Conservation (phyloP, 495 filamentous ascomycete species). For the Rostrohypoxylon terebratum region DNA sequence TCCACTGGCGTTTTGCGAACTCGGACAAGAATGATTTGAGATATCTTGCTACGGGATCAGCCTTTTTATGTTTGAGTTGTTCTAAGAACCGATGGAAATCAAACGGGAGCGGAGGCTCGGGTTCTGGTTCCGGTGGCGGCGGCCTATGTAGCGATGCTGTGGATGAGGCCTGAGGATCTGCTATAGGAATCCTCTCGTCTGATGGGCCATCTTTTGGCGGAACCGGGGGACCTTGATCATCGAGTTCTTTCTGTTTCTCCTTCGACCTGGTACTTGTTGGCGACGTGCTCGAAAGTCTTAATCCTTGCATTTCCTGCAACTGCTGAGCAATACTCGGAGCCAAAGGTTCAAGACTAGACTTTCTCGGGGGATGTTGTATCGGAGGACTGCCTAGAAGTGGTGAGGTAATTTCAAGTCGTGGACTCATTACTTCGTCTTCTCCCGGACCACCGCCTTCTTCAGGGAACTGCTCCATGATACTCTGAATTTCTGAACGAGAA, state of each 20-base stretch:
- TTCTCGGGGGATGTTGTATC: constrained; percentile 79
- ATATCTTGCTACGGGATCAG: constrained; percentile 95
- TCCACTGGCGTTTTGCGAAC: constrained; percentile 98
- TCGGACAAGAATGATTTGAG: constrained; percentile 93
- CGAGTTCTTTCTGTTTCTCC: constrained; percentile 51
- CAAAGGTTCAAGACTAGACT: constrained; percentile 82
- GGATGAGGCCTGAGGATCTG: constrained; percentile 62
- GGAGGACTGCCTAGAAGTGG: constrained; percentile 71
- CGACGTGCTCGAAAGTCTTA: constrained; percentile 56
- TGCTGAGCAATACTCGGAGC: constrained; percentile 60
- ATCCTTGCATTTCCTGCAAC: constrained; percentile 60
- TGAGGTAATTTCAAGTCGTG: constrained; percentile 77
- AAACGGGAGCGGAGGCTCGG: constrained; percentile 89
- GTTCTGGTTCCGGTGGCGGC: constrained; percentile 85
- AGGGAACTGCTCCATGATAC: constrained; percentile 90
- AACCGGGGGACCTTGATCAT: constrained; percentile 63
- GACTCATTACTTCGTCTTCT: constrained; percentile 84
- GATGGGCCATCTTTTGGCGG: constrained; percentile 62
- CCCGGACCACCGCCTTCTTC: constrained; percentile 73
- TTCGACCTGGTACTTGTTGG: constrained; percentile 52
- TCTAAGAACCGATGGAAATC: constrained; percentile 98
- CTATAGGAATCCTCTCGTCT: constrained; percentile 50
- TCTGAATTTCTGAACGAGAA: constrained; percentile 90
- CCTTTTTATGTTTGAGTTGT: constrained; percentile 92
- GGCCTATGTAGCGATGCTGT: constrained; percentile 71